Percentiles rank a stretch among this genome's conserved stretches.
Evolutionary conservation across 2,329 filamentous ascomycete species (phyloP).

Genomic region (Nemania sp.): DNA sequence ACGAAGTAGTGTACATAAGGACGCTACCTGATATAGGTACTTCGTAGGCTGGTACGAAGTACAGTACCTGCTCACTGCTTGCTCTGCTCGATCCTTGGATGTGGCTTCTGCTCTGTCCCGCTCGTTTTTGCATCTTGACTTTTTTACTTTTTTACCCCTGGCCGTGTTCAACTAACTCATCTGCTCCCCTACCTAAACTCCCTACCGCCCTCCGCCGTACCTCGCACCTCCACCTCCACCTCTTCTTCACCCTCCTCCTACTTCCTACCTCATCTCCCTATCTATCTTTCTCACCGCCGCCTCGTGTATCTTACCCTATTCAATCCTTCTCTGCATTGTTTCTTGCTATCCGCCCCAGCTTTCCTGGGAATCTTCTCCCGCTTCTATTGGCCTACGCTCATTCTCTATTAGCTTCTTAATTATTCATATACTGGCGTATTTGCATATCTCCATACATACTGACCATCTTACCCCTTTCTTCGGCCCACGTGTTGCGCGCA

Average conservation of each 20-base stretch:
- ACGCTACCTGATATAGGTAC: slow-evolving; percentile 19
- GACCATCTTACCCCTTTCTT: slow-evolving; percentile 30
- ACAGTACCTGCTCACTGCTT: too few species aligned
- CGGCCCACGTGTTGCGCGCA: slow-evolving; percentile 16
- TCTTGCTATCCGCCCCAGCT: slow-evolving; percentile 29
- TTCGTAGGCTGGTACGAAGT: too few species aligned
- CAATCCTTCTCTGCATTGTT: slow-evolving; percentile 38
- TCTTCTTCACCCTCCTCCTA: slow-evolving; percentile 37
- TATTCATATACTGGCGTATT: slow-evolving; percentile 36
- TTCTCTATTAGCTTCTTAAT: slow-evolving; percentile 44
- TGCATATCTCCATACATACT: slow-evolving; percentile 26
- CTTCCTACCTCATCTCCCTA: slow-evolving; percentile 38
- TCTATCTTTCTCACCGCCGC: slow-evolving; percentile 19
- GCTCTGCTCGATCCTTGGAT: slow-evolving; percentile 28
- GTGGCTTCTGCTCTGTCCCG: slow-evolving; percentile 31
- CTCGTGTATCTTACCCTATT: slow-evolving; percentile 42
- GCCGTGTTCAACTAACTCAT: slow-evolving; percentile 33
- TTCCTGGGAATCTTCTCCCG: slow-evolving; percentile 34
- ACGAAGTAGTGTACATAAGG: not conserved
- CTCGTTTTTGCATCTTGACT: slow-evolving; percentile 21
- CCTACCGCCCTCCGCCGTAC: too few species aligned
- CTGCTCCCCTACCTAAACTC: too few species aligned
- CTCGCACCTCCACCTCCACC: slow-evolving; percentile 18
- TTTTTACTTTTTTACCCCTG: slow-evolving; percentile 14
- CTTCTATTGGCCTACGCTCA: slow-evolving; percentile 41